Conservation (phyloP, 2,329 filamentous ascomycete species). For the Sclerotinia subarctica region DNA sequence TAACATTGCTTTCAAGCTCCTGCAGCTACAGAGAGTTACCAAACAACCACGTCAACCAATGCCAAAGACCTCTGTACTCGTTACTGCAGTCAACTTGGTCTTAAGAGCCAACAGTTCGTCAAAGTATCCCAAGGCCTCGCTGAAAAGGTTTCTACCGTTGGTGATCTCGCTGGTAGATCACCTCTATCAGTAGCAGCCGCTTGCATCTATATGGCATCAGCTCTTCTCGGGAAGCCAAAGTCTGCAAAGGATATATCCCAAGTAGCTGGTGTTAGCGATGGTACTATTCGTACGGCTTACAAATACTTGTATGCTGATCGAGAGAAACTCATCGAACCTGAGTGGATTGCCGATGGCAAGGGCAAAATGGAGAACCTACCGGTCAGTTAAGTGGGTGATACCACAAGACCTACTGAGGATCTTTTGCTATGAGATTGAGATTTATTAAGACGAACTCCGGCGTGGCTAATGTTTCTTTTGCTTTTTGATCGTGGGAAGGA, state of each 20-base stretch:
- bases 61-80: constrained; percentile 83
- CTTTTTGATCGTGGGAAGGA: constrained; percentile 22
- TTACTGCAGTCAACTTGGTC: constrained; percentile 80
- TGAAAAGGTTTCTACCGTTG: constrained; percentile 70
- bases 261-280: constrained; percentile 88
- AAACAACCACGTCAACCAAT: constrained; percentile 71
- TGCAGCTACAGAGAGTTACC: constrained; percentile 56
- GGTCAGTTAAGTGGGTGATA: constrained; percentile 37
- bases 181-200: constrained; percentile 91
- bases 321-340: constrained; percentile 69
- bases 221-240: constrained; percentile 76
- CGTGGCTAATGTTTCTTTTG: constrained; percentile 20
- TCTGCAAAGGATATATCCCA: constrained; percentile 81
- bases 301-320: constrained; percentile 76
- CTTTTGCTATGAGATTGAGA: constrained; percentile 15
- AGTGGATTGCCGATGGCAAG: constrained; percentile 70
- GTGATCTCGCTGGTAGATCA: constrained; percentile 81
- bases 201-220: constrained; percentile 93
- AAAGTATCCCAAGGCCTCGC: constrained; percentile 79
- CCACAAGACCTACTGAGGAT: constrained; percentile 23
- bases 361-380: constrained; percentile 72
- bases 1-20: constrained; percentile 36
- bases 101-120: constrained; percentile 69
- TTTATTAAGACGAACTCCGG: neutral
- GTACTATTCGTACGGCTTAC: constrained; percentile 94